These are phyloP conservation scores for Ulota crispa DNA, from an alignment of 225 moss, liverwort and hornwort genomes.

Conservation along the genomic window DNA sequence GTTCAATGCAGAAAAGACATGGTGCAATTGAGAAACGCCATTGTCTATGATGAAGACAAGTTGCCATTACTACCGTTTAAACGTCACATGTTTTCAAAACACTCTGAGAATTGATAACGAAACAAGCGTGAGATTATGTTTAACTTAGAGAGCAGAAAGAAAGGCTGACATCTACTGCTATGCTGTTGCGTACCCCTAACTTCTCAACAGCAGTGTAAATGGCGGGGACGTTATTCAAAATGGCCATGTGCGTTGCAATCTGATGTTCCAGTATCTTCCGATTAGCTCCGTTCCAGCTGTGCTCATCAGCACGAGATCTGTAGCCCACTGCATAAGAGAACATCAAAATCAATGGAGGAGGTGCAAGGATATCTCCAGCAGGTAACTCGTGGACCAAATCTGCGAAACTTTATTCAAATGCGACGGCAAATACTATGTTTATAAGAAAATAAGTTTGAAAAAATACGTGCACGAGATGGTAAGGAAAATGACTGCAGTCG, in stretches of 20 bases:
- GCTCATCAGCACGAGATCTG: slow-evolving; percentile 55
- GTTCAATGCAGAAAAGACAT: neutral
- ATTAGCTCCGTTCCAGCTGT: slow-evolving; percentile 56
- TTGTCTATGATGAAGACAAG: neutral
- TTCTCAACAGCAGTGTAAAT: slow-evolving; percentile 39
- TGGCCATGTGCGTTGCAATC: slow-evolving; percentile 38
- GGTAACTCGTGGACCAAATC: neutral
- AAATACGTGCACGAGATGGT: neutral
- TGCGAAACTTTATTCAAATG: neutral
- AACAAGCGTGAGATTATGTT: neutral
- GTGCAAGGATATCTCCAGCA: neutral
- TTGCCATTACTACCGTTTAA: neutral
- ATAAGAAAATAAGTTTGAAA: neutral
- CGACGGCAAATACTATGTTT: neutral
- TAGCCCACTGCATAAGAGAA: slow-evolving; percentile 53
- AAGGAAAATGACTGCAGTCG: neutral
- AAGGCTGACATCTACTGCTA: neutral
- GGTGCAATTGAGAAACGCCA: neutral
- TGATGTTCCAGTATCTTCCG: slow-evolving; percentile 43
- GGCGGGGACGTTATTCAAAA: slow-evolving; percentile 31
- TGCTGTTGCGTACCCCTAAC: slow-evolving; percentile 45
- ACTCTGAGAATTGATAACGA: neutral
- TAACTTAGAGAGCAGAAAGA: neutral
- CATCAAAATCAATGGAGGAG: slow-evolving; percentile 7
- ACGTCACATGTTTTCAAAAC: neutral